These are phyloP conservation scores for Metarhizium guizhouense DNA, from an alignment of 2,329 filamentous ascomycete genomes.

Conservation along the genomic window DNA sequence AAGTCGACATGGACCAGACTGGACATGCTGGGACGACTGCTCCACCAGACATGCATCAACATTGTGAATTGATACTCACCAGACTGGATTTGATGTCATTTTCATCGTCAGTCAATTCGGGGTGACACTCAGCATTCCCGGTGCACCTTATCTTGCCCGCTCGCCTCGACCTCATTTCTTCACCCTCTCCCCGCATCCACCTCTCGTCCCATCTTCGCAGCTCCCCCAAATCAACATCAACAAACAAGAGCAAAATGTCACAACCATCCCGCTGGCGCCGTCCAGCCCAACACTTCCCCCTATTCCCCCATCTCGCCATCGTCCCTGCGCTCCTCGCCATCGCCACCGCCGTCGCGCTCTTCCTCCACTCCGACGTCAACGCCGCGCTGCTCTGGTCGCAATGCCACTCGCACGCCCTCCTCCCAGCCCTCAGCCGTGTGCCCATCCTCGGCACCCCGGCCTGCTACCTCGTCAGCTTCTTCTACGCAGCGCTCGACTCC, in stretches of 20 bases:
- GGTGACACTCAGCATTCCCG: too few species aligned
- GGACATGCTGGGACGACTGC: too few species aligned
- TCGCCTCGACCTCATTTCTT: neutral
- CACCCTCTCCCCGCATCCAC: neutral
- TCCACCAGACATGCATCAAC: too few species aligned
- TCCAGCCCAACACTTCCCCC: slow-evolving; percentile 43
- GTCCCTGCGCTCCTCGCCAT: slow-evolving; percentile 37
- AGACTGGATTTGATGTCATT: too few species aligned
- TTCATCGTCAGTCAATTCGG: too few species aligned
- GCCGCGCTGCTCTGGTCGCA: slow-evolving; percentile 43
- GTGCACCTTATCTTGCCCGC: neutral
- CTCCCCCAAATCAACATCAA: neutral
- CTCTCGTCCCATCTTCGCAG: neutral
- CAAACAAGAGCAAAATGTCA: neutral
- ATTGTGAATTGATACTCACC: too few species aligned
- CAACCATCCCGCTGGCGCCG: slow-evolving; percentile 18
- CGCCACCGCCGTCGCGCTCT: slow-evolving; percentile 31
- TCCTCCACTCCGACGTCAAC: slow-evolving; percentile 40
- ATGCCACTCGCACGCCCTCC: slow-evolving; percentile 37
- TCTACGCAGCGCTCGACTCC: slow-evolving; percentile 33
- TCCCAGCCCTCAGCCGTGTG: slow-evolving; percentile 34
- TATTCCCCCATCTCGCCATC: slow-evolving; percentile 44
- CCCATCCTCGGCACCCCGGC: slow-evolving; percentile 35
- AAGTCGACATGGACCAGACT: too few species aligned
- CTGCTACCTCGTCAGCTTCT: slow-evolving; percentile 44